phyloP scores from a whole-genome alignment of 2,329 filamentous ascomycete species.

The Monosporascus cannonballus region DNA sequence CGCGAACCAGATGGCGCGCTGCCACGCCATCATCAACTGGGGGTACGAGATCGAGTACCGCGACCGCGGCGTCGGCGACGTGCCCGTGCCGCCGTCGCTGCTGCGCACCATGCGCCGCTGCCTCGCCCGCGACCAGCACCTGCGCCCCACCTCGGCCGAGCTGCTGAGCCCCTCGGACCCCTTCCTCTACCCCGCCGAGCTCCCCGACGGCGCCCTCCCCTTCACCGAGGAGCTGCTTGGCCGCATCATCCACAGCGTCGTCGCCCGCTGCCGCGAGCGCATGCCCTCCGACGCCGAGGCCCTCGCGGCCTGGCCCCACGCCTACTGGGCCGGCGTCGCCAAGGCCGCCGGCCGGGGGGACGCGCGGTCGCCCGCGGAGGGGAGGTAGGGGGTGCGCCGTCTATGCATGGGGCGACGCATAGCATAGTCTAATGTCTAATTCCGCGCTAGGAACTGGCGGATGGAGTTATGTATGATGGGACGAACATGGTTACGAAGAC shows the following conservation, averaged over 20 bases:
- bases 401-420: too few relatives aligned
- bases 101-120: conserved; percentile 58
- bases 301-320: conserved; percentile 50
- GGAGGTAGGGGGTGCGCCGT: too few relatives aligned
- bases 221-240: conserved; percentile 57
- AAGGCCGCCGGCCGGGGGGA: conserved; percentile 39
- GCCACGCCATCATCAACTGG: conserved; percentile 80
- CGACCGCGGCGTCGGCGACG: conserved; percentile 59
- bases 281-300: conserved; percentile 54
- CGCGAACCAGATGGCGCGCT: conserved; percentile 75
- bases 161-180: conserved; percentile 53
- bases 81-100: conserved; percentile 51
- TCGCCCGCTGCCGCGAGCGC: conserved; percentile 50
- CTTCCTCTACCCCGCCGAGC: conserved; percentile 58
- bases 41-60: conserved; percentile 69
- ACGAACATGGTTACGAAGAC: too few relatives aligned
- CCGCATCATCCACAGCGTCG: conserved; percentile 58
- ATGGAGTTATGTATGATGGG: too few relatives aligned
- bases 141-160: conserved; percentile 58
- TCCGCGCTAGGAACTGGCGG: too few relatives aligned
- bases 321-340: conserved; percentile 55
- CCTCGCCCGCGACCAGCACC: conserved; percentile 54
- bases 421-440: too few relatives aligned
- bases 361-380: background rate
- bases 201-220: conserved; percentile 48